Evolutionary conservation across 345 rosid species (phyloP), one percentile per base, ranked within the genome.

Genomic region (Pelargonium nanum): DNA sequence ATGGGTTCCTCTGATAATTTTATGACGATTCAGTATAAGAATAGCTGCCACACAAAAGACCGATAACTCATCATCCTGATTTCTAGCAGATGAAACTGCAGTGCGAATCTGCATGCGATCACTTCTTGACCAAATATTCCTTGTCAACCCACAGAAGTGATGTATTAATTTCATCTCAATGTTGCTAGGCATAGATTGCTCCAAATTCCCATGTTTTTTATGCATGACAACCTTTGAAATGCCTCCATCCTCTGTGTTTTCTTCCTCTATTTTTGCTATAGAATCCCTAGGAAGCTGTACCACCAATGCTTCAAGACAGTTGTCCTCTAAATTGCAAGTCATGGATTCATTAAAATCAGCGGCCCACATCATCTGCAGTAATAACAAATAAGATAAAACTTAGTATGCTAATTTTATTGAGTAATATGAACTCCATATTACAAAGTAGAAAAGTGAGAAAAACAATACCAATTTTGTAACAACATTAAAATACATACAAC

Each of bases 311-410:
- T 85, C 86, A 60, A 83, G 71, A 71, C 96, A 91, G 65, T 80
- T 77, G 68, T 79, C 84, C 76, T 73, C 94, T 69, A 91, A 69
- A 66, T 71, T 63, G 77, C 72, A 72, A 30, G 70, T 69, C 50
- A 71, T 17, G 56, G 88, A 78, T 67, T 88, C 86, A 56, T 87
- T 91, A 70, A 75, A 91, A 75, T 88, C 97, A 74, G 96, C 91
- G 72, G 96, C 97, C 97, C 97, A 91, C 86, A 91, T 86, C 96
- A 91, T 91, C 97, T 91, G 77, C 70, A 71, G 74, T 53, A 65
- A 68, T 55, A 25, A 73, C 26, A 22, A 64, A 62, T 51, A 59
- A 30, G 44, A 60, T 44, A 22, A 60, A n/a, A n/a, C n/a, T n/a
- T n/a, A 9, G 48, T 40, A 9, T 12, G 9, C 16, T 40, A 40